phyloP scores from a whole-genome alignment of 306 rosid genomes.

The Nissolia schottii region DNA sequence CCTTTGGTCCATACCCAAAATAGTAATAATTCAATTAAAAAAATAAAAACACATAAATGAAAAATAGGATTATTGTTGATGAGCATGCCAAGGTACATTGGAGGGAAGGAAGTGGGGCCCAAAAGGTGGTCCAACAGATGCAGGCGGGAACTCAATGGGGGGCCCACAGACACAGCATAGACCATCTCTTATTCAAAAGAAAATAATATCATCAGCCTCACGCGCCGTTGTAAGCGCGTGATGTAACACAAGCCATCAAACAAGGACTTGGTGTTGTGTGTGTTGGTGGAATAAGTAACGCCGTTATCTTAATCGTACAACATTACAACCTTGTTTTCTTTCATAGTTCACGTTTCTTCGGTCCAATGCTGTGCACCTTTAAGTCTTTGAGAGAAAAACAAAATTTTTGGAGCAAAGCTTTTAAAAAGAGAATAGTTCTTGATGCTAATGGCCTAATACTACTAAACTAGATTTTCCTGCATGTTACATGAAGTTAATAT shows the following conservation, averaged over 20 bases:
- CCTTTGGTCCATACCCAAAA: background rate
- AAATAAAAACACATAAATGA: background rate
- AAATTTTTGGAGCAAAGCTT: no score
- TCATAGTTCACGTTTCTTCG: background rate
- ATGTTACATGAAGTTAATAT: no score
- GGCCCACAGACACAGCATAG: slow-evolving; percentile 21
- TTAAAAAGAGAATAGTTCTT: no score
- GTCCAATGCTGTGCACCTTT: no score
- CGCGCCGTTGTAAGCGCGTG: slow-evolving; percentile 24
- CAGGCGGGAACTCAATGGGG: slow-evolving; percentile 31
- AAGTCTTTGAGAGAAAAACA: no score
- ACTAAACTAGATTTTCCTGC: no score
- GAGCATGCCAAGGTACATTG: slow-evolving; percentile 19
- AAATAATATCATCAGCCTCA: background rate
- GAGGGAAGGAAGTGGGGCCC: slow-evolving; percentile 10
- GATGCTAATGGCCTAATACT: no score
- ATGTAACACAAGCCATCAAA: background rate
- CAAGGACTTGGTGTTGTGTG: background rate
- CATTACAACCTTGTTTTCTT: background rate
- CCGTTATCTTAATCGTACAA: background rate
- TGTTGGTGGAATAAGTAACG: background rate
- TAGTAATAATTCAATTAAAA: background rate
- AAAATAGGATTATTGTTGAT: background rate
- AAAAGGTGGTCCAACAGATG: slow-evolving; percentile 16
- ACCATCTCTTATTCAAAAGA: background rate